phyloP scores from a whole-genome alignment of 2,329 filamentous ascomycete species.

The Colletotrichum truncatum region DNA sequence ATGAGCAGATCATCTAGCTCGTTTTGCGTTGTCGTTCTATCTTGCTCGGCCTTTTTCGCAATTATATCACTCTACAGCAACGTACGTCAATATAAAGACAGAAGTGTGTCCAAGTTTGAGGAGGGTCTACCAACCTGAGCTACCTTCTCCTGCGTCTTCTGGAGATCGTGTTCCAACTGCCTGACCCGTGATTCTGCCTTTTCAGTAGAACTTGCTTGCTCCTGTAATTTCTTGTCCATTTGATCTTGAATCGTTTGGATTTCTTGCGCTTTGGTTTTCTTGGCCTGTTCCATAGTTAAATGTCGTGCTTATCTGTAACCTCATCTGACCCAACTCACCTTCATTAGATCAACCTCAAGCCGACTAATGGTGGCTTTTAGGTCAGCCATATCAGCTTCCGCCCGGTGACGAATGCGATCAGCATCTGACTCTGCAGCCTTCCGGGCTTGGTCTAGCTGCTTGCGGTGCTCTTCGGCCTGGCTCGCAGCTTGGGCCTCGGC shows the following conservation, averaged over 20 bases:
- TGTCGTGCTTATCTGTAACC: too few relatives aligned
- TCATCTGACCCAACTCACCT: slow-evolving; percentile 48
- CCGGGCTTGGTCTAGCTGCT: slow-evolving; percentile 54
- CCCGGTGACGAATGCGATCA: slow-evolving; percentile 56
- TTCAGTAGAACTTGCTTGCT: slow-evolving; percentile 49
- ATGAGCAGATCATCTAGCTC: slow-evolving; percentile 85
- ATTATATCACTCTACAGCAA: slow-evolving; percentile 41
- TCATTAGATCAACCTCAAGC: slow-evolving; percentile 70
- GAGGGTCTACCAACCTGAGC: slow-evolving; percentile 14
- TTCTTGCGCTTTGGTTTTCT: slow-evolving; percentile 69
- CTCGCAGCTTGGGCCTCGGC: slow-evolving; percentile 34
- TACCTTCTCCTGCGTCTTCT: slow-evolving; percentile 37
- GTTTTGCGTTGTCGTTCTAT: slow-evolving; percentile 70
- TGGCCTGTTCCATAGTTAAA: slow-evolving; percentile 53
- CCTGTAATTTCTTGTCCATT: slow-evolving; percentile 48
- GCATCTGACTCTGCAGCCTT: slow-evolving; percentile 59
- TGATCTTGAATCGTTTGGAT: slow-evolving; percentile 61
- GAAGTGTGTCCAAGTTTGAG: neutral
- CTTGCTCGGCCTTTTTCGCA: slow-evolving; percentile 63
- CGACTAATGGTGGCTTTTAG: slow-evolving; percentile 67
- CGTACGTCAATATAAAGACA: slow-evolving; percentile 12
- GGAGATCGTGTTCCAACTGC: slow-evolving; percentile 40
- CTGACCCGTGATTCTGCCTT: slow-evolving; percentile 43
- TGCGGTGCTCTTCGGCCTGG: slow-evolving; percentile 43
- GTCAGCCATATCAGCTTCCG: slow-evolving; percentile 71